Evolutionary conservation across 257 asterid genomes (phyloP), one percentile per base, ranked within the genome.

Genomic region (Fraxinus quadrangulata): DNA sequence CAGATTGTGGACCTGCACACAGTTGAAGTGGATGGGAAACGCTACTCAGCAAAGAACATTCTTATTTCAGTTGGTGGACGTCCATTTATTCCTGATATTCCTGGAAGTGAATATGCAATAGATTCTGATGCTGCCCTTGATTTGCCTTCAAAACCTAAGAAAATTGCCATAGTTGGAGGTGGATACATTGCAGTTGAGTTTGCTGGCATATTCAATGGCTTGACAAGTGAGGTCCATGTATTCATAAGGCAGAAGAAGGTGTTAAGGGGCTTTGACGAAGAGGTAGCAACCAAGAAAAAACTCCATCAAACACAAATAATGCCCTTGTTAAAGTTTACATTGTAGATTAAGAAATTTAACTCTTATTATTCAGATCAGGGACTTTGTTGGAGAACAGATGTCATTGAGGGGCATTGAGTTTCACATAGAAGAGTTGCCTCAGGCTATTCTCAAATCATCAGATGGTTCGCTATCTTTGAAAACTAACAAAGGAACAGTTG

Each of bases 91-190:
- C 99, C 98, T n/a, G 91, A 93, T 75, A 90, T 95, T 75, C 99
- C 98, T 76, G 98, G 99, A 72, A 89, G 89, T 61, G 97, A 93
- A 84, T 87, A 84, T 75, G 98, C 89, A 16, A 91, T 95, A 73
- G 98, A 95, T 86, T 95, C 99, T 61, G 99, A 95, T 83, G 96
- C 94, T 45, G 99, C 99, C 84, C 94, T 95, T 37, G 99, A 95
- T 84, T 89, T 95, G 75, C 97, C 97, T 31, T 88, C 94, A 63
- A 90, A 84, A 71, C 99, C 99, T 74, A 81, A 49, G 56, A 95
- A 91, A 83, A 89, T 95, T 79, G 99, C 99, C 63, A 95, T 95
- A 74, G 88, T 95, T 78, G 99, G 99, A 19, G 99, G 99, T 56
- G 98, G 99, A 72, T 95, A 95, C 79, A 95, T 95, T 83, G 99